Evolutionary conservation across 2,329 filamentous ascomycete genomes (phyloP).

Genomic region (Aspergillus ochraceus): DNA sequence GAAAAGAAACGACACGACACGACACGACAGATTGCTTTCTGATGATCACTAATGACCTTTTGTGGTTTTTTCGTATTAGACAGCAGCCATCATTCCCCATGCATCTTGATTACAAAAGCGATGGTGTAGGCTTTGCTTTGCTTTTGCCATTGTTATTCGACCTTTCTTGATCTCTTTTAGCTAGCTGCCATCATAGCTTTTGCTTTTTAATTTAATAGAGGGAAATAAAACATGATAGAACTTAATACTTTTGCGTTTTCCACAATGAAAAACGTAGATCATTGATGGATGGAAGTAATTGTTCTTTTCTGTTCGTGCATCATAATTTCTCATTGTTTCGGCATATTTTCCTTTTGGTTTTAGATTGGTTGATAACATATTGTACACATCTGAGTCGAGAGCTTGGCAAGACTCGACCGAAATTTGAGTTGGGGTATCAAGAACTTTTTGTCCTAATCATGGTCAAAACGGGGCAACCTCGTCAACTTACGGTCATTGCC

Average conservation of each 20-base stretch:
- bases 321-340: background rate
- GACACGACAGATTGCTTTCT: conserved; percentile 6
- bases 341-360: background rate
- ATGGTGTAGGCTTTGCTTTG: conserved; percentile 15
- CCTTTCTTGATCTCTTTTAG: no score
- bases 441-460: conserved; percentile 2
- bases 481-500: conserved; percentile 8
- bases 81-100: conserved; percentile 10
- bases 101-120: conserved; percentile 12
- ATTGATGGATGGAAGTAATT: background rate
- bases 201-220: conserved; percentile 1
- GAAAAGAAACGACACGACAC: background rate
- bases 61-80: conserved; percentile 2
- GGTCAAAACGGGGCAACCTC: conserved; percentile 10
- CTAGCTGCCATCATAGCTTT: background rate
- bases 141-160: conserved; percentile 3
- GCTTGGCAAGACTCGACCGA: background rate
- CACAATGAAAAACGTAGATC: background rate
- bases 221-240: conserved; percentile 8
- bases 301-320: background rate
- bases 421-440: conserved; percentile 3
- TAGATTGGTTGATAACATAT: conserved; percentile 6
- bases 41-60: conserved; percentile 19
- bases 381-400: conserved; percentile 5
- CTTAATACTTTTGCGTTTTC: background rate